A percentile compares a stretch with the other conserved stretches of the same genome.
Conservation (phyloP, 1,139 yeast genomes). For the Barnettozyma hawaiiensis region DNA sequence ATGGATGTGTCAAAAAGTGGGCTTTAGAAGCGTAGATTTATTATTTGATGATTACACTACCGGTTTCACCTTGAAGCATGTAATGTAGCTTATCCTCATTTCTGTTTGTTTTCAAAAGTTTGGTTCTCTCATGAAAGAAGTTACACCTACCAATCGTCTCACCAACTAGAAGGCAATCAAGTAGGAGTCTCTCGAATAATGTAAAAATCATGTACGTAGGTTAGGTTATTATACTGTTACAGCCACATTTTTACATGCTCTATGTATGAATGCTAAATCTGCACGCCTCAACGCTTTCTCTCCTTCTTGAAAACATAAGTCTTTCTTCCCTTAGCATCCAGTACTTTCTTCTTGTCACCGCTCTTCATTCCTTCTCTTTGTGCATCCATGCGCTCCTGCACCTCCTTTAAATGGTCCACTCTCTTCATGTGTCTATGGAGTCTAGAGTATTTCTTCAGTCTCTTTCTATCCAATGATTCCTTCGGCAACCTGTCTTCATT, state of each 20-base stretch:
- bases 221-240: too few species aligned
- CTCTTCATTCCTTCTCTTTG: slow-evolving; percentile 87
- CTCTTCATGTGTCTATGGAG: slow-evolving; percentile 60
- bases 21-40: slow-evolving; percentile 28
- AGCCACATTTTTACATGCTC: too few species aligned
- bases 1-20: slow-evolving; percentile 81
- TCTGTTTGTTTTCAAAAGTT: too few species aligned
- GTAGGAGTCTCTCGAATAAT: too few species aligned
- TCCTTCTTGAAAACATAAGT: slow-evolving; percentile 84
- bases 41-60: background rate
- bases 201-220: too few species aligned
- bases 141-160: too few species aligned
- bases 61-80: too few species aligned
- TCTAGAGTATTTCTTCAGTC: slow-evolving; percentile 50
- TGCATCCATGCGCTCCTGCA: slow-evolving; percentile 65
- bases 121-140: background rate
- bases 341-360: slow-evolving; percentile 76
- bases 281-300: slow-evolving; percentile 53
- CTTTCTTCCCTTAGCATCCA: slow-evolving; percentile 57
- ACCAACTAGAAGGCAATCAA: too few species aligned
- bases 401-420: slow-evolving; percentile 57
- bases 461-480: slow-evolving; percentile 46
- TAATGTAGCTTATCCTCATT: too few species aligned
- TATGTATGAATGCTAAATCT: background rate
- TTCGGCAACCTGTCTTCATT: slow-evolving; percentile 28